Percentiles rank a stretch among this genome's conserved stretches.
These are phyloP conservation scores for Didymella sp. DNA, from an alignment of 2,329 filamentous ascomycete genomes.

Conservation along the genomic window DNA sequence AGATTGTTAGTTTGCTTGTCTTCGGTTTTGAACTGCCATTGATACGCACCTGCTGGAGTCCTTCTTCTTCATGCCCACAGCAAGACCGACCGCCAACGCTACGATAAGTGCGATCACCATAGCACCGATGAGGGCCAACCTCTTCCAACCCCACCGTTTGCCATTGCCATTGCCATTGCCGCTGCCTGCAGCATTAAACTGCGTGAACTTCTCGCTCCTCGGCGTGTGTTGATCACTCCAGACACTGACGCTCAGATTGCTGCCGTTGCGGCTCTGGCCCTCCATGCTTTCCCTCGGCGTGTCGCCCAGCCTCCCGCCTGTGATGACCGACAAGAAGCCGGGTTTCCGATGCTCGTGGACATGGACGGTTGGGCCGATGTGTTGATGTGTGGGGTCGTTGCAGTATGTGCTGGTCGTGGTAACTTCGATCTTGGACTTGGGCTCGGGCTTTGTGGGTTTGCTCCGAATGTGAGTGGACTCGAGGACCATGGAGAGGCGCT, in stretches of 20 bases:
- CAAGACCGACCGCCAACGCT: constrained; percentile 50
- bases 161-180: constrained; percentile 24
- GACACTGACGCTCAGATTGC: constrained; percentile 45
- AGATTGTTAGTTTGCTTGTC: constrained; percentile 7
- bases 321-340: constrained; percentile 30
- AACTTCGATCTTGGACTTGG: constrained; percentile 36
- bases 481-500: constrained; percentile 52
- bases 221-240: constrained; percentile 41
- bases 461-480: constrained; percentile 38
- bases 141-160: constrained; percentile 50
- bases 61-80: constrained; percentile 53
- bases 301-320: constrained; percentile 35
- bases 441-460: constrained; percentile 29
- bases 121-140: constrained; percentile 45
- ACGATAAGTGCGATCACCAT: constrained; percentile 46
- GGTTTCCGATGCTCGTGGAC: constrained; percentile 26
- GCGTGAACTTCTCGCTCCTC: constrained; percentile 44
- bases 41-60: constrained; percentile 31
- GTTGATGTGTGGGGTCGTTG: constrained; percentile 36
- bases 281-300: constrained; percentile 43
- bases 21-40: rapidly evolving
- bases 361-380: constrained; percentile 33
- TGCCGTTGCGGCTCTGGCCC: constrained; percentile 32
- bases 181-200: constrained; percentile 15
- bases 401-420: constrained; percentile 41